A percentile compares a stretch with the other conserved stretches of the same genome.
These are phyloP conservation scores for Mortierella sp. DNA, from an alignment of 371 early-diverging fungal species.

Conservation along the genomic window DNA sequence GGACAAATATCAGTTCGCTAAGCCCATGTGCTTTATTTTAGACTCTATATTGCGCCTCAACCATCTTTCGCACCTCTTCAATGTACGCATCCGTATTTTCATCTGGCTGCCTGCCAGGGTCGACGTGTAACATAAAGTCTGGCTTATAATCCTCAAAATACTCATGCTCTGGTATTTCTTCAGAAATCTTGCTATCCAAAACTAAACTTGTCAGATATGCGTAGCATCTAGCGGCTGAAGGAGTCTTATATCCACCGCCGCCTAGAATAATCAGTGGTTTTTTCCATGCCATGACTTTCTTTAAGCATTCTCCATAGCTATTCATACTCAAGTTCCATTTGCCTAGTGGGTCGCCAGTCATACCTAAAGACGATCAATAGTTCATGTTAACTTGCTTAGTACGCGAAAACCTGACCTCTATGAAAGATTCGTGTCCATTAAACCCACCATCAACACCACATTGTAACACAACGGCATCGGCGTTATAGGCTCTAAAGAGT, in stretches of 20 bases:
- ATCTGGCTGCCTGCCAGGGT: slow-evolving; percentile 56
- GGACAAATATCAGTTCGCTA: not conserved
- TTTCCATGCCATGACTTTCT: slow-evolving; percentile 49
- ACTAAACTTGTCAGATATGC: slow-evolving; percentile 77
- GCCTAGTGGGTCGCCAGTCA: slow-evolving; percentile 80
- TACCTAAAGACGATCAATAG: slow-evolving; percentile 38
- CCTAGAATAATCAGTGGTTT: slow-evolving; percentile 72
- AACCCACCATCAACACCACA: slow-evolving; percentile 88
- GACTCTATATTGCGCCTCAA: slow-evolving; percentile 14
- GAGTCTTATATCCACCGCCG: slow-evolving; percentile 88
- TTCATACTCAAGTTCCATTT: slow-evolving; percentile 77
- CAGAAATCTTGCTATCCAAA: slow-evolving; percentile 50
- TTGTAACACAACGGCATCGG: slow-evolving; percentile 87
- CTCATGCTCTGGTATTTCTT: slow-evolving; percentile 76
- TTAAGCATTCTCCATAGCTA: slow-evolving; percentile 69
- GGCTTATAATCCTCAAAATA: slow-evolving; percentile 78
- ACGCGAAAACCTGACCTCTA: not conserved
- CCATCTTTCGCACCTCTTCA: slow-evolving; percentile 9
- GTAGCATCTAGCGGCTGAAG: slow-evolving; percentile 87
- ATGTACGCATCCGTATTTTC: slow-evolving; percentile 57
- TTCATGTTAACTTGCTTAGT: not conserved
- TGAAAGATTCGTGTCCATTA: not conserved
- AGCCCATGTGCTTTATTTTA: not conserved
- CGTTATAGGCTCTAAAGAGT: slow-evolving; percentile 64
- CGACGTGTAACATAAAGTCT: slow-evolving; percentile 64